Conservation (phyloP, 768 basidiomycete species). For the Mycena rosella region DNA sequence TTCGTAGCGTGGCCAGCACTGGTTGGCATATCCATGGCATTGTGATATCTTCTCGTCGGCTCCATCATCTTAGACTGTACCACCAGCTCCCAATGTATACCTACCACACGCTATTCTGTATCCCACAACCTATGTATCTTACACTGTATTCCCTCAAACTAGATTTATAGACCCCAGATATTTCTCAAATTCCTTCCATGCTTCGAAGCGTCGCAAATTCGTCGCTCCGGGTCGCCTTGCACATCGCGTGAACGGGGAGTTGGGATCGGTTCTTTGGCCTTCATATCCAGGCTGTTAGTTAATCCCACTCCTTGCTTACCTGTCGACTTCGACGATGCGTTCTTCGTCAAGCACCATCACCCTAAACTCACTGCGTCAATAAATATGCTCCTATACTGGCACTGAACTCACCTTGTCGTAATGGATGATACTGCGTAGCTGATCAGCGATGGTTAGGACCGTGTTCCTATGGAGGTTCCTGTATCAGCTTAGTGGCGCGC, state of each 20-base stretch:
- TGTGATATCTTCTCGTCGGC: slow-evolving; percentile 44
- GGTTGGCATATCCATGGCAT: slow-evolving; percentile 67
- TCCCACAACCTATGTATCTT: slow-evolving; percentile 21
- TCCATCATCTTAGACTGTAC: background rate
- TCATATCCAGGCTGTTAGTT: background rate
- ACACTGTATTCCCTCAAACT: background rate
- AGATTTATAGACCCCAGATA: background rate
- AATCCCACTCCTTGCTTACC: slow-evolving; percentile 61
- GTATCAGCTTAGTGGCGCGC: background rate
- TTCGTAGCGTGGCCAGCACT: slow-evolving; percentile 70
- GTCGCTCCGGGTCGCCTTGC: slow-evolving; percentile 77
- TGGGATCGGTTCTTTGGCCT: slow-evolving; percentile 49
- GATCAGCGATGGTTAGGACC: slow-evolving; percentile 86
- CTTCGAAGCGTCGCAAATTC: slow-evolving; percentile 78
- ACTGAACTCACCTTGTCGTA: slow-evolving; percentile 75
- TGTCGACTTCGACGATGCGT: slow-evolving; percentile 46
- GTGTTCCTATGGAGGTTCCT: slow-evolving; percentile 86
- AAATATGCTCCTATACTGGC: background rate
- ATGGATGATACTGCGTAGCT: slow-evolving; percentile 83
- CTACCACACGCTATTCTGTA: slow-evolving; percentile 20
- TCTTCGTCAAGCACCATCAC: slow-evolving; percentile 85
- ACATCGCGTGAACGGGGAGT: slow-evolving; percentile 72
- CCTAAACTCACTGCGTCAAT: slow-evolving; percentile 47
- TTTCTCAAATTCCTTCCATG: slow-evolving; percentile 60
- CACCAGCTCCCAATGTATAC: slow-evolving; percentile 5